Conservation (phyloP, 805 yeast genomes). For the Kluyveromyces aestuarii region DNA sequence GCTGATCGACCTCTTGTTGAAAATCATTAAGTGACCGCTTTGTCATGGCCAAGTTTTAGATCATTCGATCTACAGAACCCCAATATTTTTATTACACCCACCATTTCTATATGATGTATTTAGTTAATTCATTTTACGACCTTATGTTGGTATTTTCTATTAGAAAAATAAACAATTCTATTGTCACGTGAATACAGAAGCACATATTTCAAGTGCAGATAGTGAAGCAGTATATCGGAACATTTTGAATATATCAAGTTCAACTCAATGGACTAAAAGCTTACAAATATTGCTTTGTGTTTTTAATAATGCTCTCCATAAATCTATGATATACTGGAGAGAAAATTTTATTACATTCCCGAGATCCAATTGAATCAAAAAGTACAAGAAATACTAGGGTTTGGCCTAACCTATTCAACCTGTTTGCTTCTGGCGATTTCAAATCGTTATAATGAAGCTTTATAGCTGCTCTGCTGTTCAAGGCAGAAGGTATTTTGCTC, state of each 20-base stretch:
- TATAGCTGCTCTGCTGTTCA: not conserved
- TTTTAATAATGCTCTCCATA: too few relatives aligned
- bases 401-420: not conserved
- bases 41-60: not conserved
- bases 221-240: not conserved
- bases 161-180: not conserved
- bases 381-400: not conserved
- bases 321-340: not conserved
- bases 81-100: too few relatives aligned
- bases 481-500: constrained; percentile 2
- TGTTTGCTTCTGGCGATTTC: not conserved
- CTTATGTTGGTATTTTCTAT: not conserved
- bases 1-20: constrained; percentile 10
- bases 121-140: too few relatives aligned
- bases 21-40: constrained; percentile 13
- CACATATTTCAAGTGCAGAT: not conserved
- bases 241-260: not conserved
- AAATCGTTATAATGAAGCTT: not conserved
- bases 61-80: not conserved
- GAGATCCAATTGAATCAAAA: not conserved
- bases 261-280: too few relatives aligned
- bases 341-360: not conserved
- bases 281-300: not conserved
- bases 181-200: not conserved
- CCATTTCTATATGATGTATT: too few relatives aligned